phyloP scores from a whole-genome alignment of 2,329 filamentous ascomycete genomes.

The Allantophomopsis cytisporea region DNA sequence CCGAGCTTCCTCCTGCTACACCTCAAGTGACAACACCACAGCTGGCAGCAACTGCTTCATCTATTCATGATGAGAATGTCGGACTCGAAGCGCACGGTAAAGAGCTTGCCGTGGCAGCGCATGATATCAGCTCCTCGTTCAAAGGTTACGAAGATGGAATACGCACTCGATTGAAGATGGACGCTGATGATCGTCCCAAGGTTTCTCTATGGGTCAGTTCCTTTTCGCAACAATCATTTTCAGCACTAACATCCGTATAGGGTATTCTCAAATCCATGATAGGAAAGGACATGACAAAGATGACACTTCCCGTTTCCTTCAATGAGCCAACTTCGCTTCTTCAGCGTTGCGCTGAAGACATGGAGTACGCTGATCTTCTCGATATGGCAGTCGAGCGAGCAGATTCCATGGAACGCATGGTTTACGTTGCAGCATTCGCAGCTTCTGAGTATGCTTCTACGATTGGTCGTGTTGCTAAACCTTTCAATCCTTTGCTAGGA shows the following conservation, averaged over 20 bases:
- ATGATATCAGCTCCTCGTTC: constrained; percentile 66
- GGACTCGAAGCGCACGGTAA: constrained; percentile 21
- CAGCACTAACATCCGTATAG: constrained; percentile 30
- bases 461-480: constrained; percentile 91
- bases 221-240: not conserved
- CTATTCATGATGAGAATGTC: no score
- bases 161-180: constrained; percentile 68
- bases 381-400: constrained; percentile 74
- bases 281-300: constrained; percentile 99
- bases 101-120: constrained; percentile 29
- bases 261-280: constrained; percentile 98
- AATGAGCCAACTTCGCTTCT: constrained; percentile 95
- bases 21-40: constrained; percentile 4
- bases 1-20: constrained; percentile 43
- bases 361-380: constrained; percentile 92
- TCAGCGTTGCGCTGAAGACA: constrained; percentile 90
- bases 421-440: constrained; percentile 92
- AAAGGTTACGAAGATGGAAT: constrained; percentile 85
- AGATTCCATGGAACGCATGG: constrained; percentile 81
- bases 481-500: constrained; percentile 90
- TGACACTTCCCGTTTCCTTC: constrained; percentile 96
- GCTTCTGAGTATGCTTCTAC: constrained; percentile 95
- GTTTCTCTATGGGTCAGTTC: constrained; percentile 83
- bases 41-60: not conserved
- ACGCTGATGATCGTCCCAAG: constrained; percentile 84